phyloP scores from a whole-genome alignment of 2,329 filamentous ascomycete genomes.

The Arthrobotrys sphaeroides region DNA sequence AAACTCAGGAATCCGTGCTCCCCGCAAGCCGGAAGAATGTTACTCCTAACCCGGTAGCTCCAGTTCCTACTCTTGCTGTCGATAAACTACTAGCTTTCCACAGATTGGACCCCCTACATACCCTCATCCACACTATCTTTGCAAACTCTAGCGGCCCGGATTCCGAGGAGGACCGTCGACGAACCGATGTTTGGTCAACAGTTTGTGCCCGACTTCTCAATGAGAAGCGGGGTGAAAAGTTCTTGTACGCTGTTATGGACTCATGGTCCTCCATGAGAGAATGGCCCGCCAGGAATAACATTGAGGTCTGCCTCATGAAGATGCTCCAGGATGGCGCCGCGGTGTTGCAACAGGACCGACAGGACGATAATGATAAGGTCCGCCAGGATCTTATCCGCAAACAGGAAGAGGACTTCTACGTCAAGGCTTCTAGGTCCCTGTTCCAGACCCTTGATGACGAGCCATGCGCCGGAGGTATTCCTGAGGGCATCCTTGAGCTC shows the following conservation, averaged over 20 bases:
- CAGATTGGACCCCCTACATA: conserved; percentile 83
- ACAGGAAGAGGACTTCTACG: conserved; percentile 89
- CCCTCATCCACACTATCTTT: conserved; percentile 87
- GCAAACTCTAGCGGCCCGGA: conserved; percentile 84
- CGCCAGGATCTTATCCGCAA: conserved; percentile 57
- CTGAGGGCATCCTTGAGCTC: conserved; percentile 82
- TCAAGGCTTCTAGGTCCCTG: conserved; percentile 78
- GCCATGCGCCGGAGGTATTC: conserved; percentile 79
- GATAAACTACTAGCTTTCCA: conserved; percentile 89
- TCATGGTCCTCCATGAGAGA: conserved; percentile 86
- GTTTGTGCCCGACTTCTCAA: conserved; percentile 84
- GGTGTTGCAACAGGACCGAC: conserved; percentile 77
- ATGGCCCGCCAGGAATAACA: conserved; percentile 87
- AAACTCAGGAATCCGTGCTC: conserved; percentile 83
- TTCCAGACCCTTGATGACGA: conserved; percentile 88
- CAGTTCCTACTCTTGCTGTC: conserved; percentile 68
- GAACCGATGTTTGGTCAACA: conserved; percentile 87
- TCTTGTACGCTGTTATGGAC: conserved; percentile 84
- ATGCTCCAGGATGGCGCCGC: conserved; percentile 89
- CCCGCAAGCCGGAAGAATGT: conserved; percentile 61
- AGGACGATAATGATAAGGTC: conserved; percentile 77
- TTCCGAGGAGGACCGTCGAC: conserved; percentile 79
- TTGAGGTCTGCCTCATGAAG: conserved; percentile 95
- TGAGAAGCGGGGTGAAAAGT: conserved; percentile 79
- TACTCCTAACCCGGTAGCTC: conserved; percentile 62